Base-by-base conservation (phyloP, 2,329 filamentous ascomycete species). In the Xylaria sp. region DNA sequence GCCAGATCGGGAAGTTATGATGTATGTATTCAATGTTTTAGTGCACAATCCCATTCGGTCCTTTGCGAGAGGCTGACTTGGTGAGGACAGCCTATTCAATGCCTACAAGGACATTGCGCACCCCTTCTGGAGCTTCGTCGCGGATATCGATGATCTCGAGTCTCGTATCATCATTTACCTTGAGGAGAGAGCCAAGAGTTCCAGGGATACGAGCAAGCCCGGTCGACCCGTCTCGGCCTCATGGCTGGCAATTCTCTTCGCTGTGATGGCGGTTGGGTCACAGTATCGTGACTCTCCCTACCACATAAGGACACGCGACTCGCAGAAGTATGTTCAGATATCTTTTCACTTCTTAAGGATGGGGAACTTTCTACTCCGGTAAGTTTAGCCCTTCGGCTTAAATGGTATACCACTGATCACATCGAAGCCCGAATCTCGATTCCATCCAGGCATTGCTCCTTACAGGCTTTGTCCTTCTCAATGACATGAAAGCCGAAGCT, bases 401-500 rank as follows among this genome's bases (percentile, higher is more conserved):
- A 27, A 27, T 4, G 34, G 9, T 32, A 32, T 27, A 19, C n/a
- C 17, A 19, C 67, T 71, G 24, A 72, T 60, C 3, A 30, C 30
- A 45, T 50, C 30, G 5, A 63, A 87, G 86, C 36, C 89, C 89
- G 1, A 90, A 89, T 0, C 84, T 90, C 47, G 88, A 91, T 75
- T 89, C 88, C 4, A 88, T 91, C 30, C 89, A 91, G 75, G 88
- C 88, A 0, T 79, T 91, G 48, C 80, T 91, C 0, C 83, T 91
- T 51, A 88, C 87, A 3, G 85, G 87, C 34, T 90, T 90, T 69
- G 88, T 89, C 2, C 80, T 91, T 1, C 80, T 90, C 30, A 91
- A 91, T 71, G 89, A 91, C 67, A 91, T 91, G 89, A 90, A 90
- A 74, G 88, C 89, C 1, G 89, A 91, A 73, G 89, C 88, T 0